Evolutionary conservation across 1,139 yeast species (phyloP).

Genomic region (Blastobotrys persicus): DNA sequence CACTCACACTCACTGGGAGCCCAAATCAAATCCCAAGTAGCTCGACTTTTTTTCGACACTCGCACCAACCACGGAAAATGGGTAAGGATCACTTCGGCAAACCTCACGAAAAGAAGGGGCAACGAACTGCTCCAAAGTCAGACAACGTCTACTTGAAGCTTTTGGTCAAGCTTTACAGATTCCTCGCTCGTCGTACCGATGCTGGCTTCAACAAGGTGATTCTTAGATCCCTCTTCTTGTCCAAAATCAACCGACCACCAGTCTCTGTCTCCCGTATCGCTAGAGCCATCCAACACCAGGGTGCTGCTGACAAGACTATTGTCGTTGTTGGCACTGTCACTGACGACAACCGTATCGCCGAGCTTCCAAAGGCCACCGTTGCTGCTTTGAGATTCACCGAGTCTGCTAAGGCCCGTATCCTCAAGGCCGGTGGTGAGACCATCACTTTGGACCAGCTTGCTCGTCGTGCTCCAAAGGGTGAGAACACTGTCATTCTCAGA

Average conservation of each 20-base stretch:
- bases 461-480: conserved; percentile 98
- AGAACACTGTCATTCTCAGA: conserved; percentile 95
- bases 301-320: conserved; percentile 85
- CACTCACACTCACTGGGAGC: neutral
- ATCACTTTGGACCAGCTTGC: conserved; percentile 99
- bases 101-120: conserved; percentile 84
- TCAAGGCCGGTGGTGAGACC: conserved; percentile 99
- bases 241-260: conserved; percentile 99
- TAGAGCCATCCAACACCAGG: conserved; percentile 78
- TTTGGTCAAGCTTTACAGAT: conserved; percentile 96
- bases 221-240: conserved; percentile 91
- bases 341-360: conserved; percentile 91
- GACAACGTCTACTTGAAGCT: conserved; percentile 98
- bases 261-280: conserved; percentile 91
- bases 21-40: neutral
- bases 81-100: conserved; percentile 97
- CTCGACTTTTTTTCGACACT: conserved; percentile 8
- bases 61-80: conserved; percentile 46
- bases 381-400: conserved; percentile 99
- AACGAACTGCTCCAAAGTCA: conserved; percentile 99
- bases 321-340: conserved; percentile 99
- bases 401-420: conserved; percentile 96
- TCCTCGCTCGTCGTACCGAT: conserved; percentile 99
- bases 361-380: conserved; percentile 94
- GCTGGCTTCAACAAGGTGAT: conserved; percentile 95